Percentiles rank a stretch among this genome's conserved stretches.
These are phyloP conservation scores for Pseudogymnoascus sp. DNA, from an alignment of 2,329 filamentous ascomycete species.

Conservation along the genomic window DNA sequence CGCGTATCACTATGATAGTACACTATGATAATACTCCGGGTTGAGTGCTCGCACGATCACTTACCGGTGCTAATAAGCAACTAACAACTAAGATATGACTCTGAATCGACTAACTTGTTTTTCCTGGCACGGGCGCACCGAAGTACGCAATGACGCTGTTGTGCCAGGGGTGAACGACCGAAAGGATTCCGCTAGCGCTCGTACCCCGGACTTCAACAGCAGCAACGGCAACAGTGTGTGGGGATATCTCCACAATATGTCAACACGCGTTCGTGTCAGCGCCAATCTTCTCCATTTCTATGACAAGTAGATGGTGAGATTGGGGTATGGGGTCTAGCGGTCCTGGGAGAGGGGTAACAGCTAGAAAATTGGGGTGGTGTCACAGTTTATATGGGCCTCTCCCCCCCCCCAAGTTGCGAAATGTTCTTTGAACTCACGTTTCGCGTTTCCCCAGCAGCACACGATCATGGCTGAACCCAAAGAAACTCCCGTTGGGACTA, in stretches of 20 bases:
- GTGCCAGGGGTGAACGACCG: neutral
- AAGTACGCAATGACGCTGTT: neutral
- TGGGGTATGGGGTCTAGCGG: neutral
- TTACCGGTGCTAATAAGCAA: neutral
- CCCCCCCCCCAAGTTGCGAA: neutral
- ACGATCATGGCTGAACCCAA: neutral
- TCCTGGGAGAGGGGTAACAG: neutral
- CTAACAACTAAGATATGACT: neutral
- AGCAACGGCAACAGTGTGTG: neutral
- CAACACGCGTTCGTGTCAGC: neutral
- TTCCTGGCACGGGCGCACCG: neutral
- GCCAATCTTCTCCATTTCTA: neutral
- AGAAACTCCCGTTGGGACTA: neutral
- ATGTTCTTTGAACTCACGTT: neutral
- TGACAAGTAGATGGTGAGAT: neutral
- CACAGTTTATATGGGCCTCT: neutral
- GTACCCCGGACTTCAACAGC: neutral
- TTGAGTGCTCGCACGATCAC: neutral
- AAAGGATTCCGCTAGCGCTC: neutral
- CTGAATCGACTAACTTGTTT: neutral
- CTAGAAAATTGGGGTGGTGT: neutral
- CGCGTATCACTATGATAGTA: neutral
- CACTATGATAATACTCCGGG: neutral
- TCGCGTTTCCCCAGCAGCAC: neutral
- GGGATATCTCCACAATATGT: constrained; percentile 6